These are phyloP conservation scores for Thyridium curvatum DNA, from an alignment of 2,329 filamentous ascomycete species.

Conservation along the genomic window DNA sequence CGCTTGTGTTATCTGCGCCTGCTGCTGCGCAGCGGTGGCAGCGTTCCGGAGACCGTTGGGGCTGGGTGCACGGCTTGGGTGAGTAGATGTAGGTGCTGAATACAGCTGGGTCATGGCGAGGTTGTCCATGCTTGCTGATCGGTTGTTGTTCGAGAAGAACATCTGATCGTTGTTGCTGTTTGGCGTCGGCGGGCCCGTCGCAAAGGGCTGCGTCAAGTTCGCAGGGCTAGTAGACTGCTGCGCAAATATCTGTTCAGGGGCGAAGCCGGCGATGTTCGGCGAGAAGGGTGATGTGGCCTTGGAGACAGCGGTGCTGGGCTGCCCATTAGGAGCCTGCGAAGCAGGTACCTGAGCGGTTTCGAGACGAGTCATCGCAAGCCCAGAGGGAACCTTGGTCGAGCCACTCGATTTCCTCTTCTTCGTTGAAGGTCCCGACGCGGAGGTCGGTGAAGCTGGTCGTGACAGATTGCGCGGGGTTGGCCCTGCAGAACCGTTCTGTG, in stretches of 20 bases:
- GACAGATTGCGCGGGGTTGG: slow-evolving; percentile 60
- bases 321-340: slow-evolving; percentile 21
- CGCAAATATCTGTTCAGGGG: slow-evolving; percentile 35
- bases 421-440: slow-evolving; percentile 55
- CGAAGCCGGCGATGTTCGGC: slow-evolving; percentile 36
- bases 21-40: slow-evolving; percentile 33
- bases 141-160: slow-evolving; percentile 48
- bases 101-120: slow-evolving; percentile 58
- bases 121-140: slow-evolving; percentile 60
- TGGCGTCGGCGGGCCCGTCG: slow-evolving; percentile 59
- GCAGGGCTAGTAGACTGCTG: slow-evolving; percentile 27
- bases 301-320: slow-evolving; percentile 21
- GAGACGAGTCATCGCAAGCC: slow-evolving; percentile 75
- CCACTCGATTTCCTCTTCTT: slow-evolving; percentile 81
- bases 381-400: slow-evolving; percentile 62
- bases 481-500: slow-evolving; percentile 18
- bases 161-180: slow-evolving; percentile 57
- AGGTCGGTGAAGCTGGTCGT: slow-evolving; percentile 65
- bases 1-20: slow-evolving; percentile 38
- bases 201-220: slow-evolving; percentile 37
- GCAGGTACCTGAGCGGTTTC: slow-evolving; percentile 48
- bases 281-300: slow-evolving; percentile 48
- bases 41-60: slow-evolving; percentile 50
- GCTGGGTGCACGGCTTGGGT: slow-evolving; percentile 72
- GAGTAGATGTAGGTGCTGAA: slow-evolving; percentile 65